Conservation (phyloP, 2,329 filamentous ascomycete species). For the Bisporella sp. region DNA sequence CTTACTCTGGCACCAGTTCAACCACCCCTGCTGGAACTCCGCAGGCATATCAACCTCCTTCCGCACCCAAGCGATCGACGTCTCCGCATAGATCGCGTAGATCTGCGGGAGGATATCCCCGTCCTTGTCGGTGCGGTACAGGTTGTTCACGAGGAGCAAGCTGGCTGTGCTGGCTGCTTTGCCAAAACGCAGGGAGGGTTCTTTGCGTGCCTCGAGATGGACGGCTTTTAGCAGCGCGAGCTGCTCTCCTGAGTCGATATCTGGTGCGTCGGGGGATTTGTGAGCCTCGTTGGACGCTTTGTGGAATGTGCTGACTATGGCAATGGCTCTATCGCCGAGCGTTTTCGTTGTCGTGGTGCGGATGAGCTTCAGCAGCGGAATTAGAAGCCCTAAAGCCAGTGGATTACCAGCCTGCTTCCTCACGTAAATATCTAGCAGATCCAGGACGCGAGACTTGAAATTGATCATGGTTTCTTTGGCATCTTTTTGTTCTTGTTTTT, state of each 20-base stretch:
- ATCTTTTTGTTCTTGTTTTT: constrained; percentile 79
- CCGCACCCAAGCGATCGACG: constrained; percentile 51
- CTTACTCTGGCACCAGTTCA: constrained; percentile 61
- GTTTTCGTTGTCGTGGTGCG: constrained; percentile 72
- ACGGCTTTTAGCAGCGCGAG: constrained; percentile 53
- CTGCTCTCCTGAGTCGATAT: constrained; percentile 33
- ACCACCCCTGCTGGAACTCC: constrained; percentile 64
- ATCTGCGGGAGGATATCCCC: constrained; percentile 46
- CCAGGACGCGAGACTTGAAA: constrained; percentile 91
- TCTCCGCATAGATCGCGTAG: constrained; percentile 57
- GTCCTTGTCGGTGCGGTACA: constrained; percentile 51
- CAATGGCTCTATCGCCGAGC: constrained; percentile 64
- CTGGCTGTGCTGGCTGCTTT: constrained; percentile 69
- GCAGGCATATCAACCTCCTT: constrained; percentile 54
- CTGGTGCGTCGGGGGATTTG: constrained; percentile 35
- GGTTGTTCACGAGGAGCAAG: constrained; percentile 56
- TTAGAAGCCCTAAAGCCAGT: constrained; percentile 60
- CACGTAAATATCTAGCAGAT: constrained; percentile 78
- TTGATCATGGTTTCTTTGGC: constrained; percentile 85
- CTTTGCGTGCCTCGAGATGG: constrained; percentile 59
- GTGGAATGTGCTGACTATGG: constrained; percentile 66
- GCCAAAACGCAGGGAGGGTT: constrained; percentile 61
- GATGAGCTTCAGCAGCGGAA: constrained; percentile 71
- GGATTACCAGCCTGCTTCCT: constrained; percentile 67
- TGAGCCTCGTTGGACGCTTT: constrained; percentile 54